These are phyloP conservation scores for Penicillium expansum DNA, from an alignment of 2,329 filamentous ascomycete genomes.

Conservation along the genomic window DNA sequence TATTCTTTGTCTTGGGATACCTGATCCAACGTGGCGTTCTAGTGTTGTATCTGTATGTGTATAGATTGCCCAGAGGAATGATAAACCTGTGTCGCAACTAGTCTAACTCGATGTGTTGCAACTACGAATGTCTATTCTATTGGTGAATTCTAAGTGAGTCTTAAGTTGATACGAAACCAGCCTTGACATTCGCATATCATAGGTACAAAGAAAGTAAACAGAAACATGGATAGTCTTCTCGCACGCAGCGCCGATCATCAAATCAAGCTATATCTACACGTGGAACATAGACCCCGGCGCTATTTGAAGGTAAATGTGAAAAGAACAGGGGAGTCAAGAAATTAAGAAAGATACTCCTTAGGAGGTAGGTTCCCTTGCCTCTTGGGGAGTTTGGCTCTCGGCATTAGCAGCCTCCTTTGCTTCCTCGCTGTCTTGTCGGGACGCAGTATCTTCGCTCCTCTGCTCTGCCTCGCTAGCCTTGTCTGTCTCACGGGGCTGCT, in stretches of 20 bases:
- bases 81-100: neutral
- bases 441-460: constrained; percentile 9
- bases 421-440: constrained; percentile 1
- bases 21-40: neutral
- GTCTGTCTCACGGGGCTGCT: constrained; percentile 15
- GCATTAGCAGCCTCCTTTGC: neutral
- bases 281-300: constrained; percentile 4
- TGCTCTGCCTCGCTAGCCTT: constrained; percentile 19
- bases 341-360: constrained; percentile 5
- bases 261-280: constrained; percentile 21
- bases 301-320: constrained; percentile 20
- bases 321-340: neutral
- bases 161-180: neutral
- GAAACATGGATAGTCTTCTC: neutral
- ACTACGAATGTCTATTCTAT: neutral
- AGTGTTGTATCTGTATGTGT: constrained; percentile 4
- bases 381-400: constrained; percentile 2
- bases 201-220: neutral
- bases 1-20: neutral
- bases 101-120: neutral
- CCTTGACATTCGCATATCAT: neutral
- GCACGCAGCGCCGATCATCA: constrained; percentile 4
- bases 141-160: neutral
- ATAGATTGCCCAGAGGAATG: neutral
- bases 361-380: constrained; percentile 1